These are phyloP conservation scores for Exophiala phaeomuriformis DNA, from an alignment of 2,329 filamentous ascomycete species.

Conservation along the genomic window DNA sequence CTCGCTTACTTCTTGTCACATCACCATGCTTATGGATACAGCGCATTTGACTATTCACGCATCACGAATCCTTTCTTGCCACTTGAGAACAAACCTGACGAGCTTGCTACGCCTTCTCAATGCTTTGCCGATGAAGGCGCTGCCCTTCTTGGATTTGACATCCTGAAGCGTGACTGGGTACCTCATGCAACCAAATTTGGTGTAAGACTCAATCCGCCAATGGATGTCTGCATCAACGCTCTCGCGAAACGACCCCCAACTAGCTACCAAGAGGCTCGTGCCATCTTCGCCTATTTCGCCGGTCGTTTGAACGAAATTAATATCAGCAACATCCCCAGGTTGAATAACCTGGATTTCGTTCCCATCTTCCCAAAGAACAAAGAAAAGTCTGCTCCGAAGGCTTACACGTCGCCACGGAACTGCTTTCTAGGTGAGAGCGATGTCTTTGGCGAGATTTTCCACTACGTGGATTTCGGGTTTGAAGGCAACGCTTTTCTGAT, in stretches of 20 bases:
- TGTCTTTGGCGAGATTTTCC: slow-evolving; percentile 83
- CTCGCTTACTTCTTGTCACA: slow-evolving; percentile 78
- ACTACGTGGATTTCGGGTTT: slow-evolving; percentile 88
- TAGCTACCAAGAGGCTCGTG: slow-evolving; percentile 57
- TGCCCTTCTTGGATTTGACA: slow-evolving; percentile 69
- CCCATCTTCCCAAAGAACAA: slow-evolving; percentile 47
- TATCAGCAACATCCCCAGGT: slow-evolving; percentile 50
- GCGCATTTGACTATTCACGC: slow-evolving; percentile 51
- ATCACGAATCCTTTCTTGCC: slow-evolving; percentile 61
- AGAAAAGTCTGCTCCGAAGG: slow-evolving; percentile 38
- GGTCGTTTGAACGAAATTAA: slow-evolving; percentile 67
- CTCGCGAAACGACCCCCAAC: slow-evolving; percentile 66
- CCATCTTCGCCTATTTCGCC: slow-evolving; percentile 76
- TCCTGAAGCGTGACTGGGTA: slow-evolving; percentile 69
- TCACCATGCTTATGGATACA: slow-evolving; percentile 71
- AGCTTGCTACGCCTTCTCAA: slow-evolving; percentile 62
- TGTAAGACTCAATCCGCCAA: slow-evolving; percentile 71
- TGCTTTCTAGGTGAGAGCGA: slow-evolving; percentile 71
- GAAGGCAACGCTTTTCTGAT: slow-evolving; percentile 84
- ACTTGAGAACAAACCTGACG: slow-evolving; percentile 53
- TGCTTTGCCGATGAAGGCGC: slow-evolving; percentile 79
- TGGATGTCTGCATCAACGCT: slow-evolving; percentile 66
- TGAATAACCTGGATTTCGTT: slow-evolving; percentile 63
- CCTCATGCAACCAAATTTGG: slow-evolving; percentile 78
- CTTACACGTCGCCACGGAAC: slow-evolving; percentile 59